Conservation (phyloP, 129 eudicot species). For the Lactuca sativa region DNA sequence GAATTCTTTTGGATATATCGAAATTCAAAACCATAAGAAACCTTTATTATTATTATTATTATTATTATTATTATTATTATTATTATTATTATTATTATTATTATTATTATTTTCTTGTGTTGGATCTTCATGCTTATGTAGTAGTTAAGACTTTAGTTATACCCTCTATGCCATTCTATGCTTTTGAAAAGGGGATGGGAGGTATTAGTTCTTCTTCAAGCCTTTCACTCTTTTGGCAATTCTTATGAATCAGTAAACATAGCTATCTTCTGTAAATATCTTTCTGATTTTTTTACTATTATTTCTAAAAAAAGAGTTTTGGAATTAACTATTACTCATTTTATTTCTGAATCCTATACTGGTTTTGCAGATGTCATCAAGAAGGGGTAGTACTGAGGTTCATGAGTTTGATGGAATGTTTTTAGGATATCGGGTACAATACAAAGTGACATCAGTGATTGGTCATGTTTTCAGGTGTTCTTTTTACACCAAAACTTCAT, state of each 20-base stretch:
- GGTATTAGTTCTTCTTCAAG: background rate
- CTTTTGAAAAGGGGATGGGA: background rate
- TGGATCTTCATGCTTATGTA: background rate
- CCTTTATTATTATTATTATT: background rate
- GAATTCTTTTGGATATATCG: background rate
- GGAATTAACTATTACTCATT: slow-evolving; percentile 4
- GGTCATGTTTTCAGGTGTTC: slow-evolving; percentile 95
- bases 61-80: too few relatives aligned
- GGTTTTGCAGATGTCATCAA: slow-evolving; percentile 73
- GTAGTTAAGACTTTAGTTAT: too few relatives aligned
- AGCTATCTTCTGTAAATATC: background rate
- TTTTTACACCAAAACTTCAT: slow-evolving; percentile 19
- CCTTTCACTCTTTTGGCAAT: background rate
- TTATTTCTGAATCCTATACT: slow-evolving; percentile 2
- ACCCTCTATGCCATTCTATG: too few relatives aligned
- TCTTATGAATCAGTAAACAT: slow-evolving; percentile 5
- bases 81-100: too few relatives aligned
- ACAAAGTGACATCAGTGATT: slow-evolving; percentile 90
- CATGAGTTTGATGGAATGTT: slow-evolving; percentile 91
- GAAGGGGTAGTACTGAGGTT: slow-evolving; percentile 90
- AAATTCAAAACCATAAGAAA: background rate
- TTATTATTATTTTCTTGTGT: background rate
- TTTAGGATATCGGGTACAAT: slow-evolving; percentile 54
- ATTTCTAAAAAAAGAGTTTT: slow-evolving; percentile 1
- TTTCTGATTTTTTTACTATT: slow-evolving; percentile 2